A percentile compares a stretch with the other conserved stretches of the same genome.
Evolutionary conservation across 2,329 filamentous ascomycete genomes (phyloP).

Genomic region (Hymenoscyphus occultus): DNA sequence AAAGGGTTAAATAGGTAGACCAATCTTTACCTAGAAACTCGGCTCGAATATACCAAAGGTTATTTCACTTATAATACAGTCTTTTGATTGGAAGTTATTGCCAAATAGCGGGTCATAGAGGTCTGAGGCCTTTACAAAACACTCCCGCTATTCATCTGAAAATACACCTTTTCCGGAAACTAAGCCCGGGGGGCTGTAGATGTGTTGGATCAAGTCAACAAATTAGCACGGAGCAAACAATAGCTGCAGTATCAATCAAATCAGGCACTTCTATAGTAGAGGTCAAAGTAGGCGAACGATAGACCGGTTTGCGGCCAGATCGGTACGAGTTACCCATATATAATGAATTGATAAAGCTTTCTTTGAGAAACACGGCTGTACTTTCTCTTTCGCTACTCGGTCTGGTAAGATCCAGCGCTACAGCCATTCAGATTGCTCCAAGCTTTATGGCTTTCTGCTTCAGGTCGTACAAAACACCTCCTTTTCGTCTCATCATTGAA

Average conservation of each 20-base stretch:
- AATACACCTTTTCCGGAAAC: no score
- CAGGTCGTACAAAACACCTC: not conserved
- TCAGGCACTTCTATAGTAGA: no score
- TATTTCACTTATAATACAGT: no score
- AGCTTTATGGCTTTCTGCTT: not conserved
- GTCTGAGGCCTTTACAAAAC: no score
- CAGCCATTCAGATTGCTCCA: conserved; percentile 2
- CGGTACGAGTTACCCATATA: not conserved
- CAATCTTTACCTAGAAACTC: not conserved
- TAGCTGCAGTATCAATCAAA: not conserved
- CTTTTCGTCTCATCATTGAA: not conserved
- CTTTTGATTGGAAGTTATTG: no score
- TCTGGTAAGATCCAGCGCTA: not conserved
- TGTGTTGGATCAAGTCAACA: not conserved
- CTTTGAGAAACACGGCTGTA: no score
- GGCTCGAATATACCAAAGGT: no score
- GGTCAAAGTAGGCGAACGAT: not conserved
- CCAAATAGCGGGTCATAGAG: no score
- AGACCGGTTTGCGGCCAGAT: not conserved
- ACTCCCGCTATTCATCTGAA: no score
- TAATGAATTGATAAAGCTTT: not conserved
- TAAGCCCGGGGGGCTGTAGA: no score
- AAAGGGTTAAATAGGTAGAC: not conserved
- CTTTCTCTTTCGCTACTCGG: not conserved
- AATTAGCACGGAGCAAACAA: not conserved